Evolutionary conservation across 2,329 filamentous ascomycete genomes (phyloP), one percentile per base, ranked within the genome.

Genomic region (Teratosphaeria epicoccoides): DNA sequence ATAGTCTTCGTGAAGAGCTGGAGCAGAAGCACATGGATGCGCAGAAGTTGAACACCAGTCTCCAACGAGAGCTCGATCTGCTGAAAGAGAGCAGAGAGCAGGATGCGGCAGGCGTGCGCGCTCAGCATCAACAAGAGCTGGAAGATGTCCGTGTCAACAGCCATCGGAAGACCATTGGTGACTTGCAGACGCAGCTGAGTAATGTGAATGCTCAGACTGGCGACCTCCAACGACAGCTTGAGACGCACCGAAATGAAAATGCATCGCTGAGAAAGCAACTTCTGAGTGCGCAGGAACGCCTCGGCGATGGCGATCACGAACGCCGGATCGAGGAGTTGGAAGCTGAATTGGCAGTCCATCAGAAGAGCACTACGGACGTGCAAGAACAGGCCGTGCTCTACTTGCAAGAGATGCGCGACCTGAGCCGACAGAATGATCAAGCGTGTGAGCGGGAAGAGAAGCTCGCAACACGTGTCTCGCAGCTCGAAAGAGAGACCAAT

Each of bases 341-440:
- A 57, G 70, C 70, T 46, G 73, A 80, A 53, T 87, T 96, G 61
- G 77, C 84, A 52, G 79, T 90, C 57, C 91, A 97, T 66, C 84
- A 88, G 59, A 79, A 85, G 52, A 79, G 93, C 2, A 95, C 89
- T 0, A 85, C 94, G 55, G 87, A 95, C 62, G 93, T 96, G 26
- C 82, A 87, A 23, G 81, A 79, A 50, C 88, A 96, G 70, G 89
- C 90, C 0, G 83, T 87, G 52, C 79, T 83, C 47, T 95, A 91
- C 66, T 71, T 98, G 43, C 78, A 81, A 55, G 93, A 98, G 69
- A 98, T 97, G 93, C 83, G 87, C 56, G 75, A 80, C 45, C 77
- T 97, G 46, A 94, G 90, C 4, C 79, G 88, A 58, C 84, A 89
- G 59, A 93, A 86, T 62, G 83, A 82, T 57, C 78, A 83, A 10